Conservation (phyloP, 2,329 filamentous ascomycete genomes). For the Aspergillus udagawae region DNA sequence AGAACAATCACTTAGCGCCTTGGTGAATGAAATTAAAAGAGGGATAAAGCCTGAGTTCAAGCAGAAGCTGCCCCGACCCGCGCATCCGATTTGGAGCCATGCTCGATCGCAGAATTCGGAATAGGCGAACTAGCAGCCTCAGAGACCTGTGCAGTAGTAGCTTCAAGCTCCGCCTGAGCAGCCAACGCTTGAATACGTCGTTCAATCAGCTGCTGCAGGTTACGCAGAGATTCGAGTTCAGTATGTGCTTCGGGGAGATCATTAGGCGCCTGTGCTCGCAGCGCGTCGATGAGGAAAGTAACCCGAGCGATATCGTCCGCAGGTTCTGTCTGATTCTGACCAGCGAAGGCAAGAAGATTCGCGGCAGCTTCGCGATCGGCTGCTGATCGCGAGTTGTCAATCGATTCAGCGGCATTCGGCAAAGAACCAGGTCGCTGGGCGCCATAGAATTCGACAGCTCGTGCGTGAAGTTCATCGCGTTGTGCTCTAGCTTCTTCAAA, state of each 20-base stretch:
- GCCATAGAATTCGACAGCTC: slow-evolving; percentile 25
- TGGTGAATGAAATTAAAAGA: neutral
- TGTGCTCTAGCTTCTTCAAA: slow-evolving; percentile 22
- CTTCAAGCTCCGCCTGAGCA: slow-evolving; percentile 2
- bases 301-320: slow-evolving; percentile 18
- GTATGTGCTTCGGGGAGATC: slow-evolving; percentile 21
- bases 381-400: slow-evolving; percentile 22
- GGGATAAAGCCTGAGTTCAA: neutral
- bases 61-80: neutral
- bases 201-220: slow-evolving; percentile 28
- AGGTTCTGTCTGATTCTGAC: slow-evolving; percentile 9
- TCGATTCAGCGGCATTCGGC: slow-evolving; percentile 15
- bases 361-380: slow-evolving; percentile 30
- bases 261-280: slow-evolving; percentile 25
- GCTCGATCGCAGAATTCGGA: neutral
- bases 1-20: neutral
- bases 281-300: slow-evolving; percentile 27
- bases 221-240: slow-evolving; percentile 28
- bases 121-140: neutral
- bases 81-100: neutral
- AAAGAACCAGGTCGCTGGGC: slow-evolving; percentile 16
- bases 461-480: slow-evolving; percentile 22
- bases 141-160: neutral
- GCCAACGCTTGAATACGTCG: slow-evolving; percentile 25
- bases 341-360: slow-evolving; percentile 29